A percentile compares a stretch with the other conserved stretches of the same genome.
Evolutionary conservation across 2,329 filamentous ascomycete species (phyloP).

Genomic region (Fusarium metavorans): DNA sequence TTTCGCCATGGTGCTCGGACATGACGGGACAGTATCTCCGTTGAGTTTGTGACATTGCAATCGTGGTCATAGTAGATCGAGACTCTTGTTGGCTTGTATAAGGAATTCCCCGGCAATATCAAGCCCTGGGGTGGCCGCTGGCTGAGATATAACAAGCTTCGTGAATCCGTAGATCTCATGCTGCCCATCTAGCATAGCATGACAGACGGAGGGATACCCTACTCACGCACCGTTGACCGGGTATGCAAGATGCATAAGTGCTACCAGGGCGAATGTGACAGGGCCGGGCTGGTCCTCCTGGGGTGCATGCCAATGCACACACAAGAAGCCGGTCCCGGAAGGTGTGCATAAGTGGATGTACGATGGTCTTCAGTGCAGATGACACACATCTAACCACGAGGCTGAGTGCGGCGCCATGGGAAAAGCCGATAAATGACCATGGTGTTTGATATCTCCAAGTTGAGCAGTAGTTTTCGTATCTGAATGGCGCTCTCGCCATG

Average conservation of each 20-base stretch:
- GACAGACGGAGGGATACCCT: slow-evolving; percentile 33
- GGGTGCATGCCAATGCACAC: slow-evolving; percentile 39
- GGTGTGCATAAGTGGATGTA: slow-evolving; percentile 40
- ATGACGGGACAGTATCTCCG: slow-evolving; percentile 12
- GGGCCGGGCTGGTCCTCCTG: slow-evolving; percentile 37
- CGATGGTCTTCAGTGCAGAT: slow-evolving; percentile 31
- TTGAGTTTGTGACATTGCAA: neutral
- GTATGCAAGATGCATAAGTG: slow-evolving; percentile 46
- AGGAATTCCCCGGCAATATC: neutral
- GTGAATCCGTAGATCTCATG: slow-evolving; percentile 43
- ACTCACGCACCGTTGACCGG: slow-evolving; percentile 41
- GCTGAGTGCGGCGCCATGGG: slow-evolving; percentile 15
- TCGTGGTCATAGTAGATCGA: slow-evolving; percentile 1
- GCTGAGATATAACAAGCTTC: slow-evolving; percentile 21
- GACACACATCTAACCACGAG: slow-evolving; percentile 34
- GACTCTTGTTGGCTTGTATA: neutral
- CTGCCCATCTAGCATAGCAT: slow-evolving; percentile 41
- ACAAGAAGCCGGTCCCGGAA: slow-evolving; percentile 26
- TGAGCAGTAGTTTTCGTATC: neutral
- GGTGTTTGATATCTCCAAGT: neutral
- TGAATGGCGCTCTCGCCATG: neutral
- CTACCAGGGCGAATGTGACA: slow-evolving; percentile 37
- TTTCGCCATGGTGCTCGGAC: slow-evolving; percentile 21
- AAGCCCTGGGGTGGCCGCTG: neutral
- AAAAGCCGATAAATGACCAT: neutral